Conservation (phyloP, 495 filamentous ascomycete genomes). For the Aspergillus hancockii region DNA sequence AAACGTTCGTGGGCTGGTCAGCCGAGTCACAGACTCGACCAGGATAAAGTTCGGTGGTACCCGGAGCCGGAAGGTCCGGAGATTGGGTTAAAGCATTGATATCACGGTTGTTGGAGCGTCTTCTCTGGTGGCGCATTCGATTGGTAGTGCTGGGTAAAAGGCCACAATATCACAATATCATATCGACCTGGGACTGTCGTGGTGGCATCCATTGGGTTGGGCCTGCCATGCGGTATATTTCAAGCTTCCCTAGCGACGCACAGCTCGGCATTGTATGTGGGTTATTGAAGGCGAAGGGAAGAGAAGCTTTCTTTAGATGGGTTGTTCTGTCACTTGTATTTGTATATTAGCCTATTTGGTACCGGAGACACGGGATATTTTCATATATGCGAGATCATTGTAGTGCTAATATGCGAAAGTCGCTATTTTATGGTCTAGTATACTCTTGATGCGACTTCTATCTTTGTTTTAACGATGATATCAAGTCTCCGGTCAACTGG, state of each 20-base stretch:
- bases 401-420: neutral
- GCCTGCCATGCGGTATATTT: neutral
- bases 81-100: slow-evolving; percentile 62
- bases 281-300: neutral
- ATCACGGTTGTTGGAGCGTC: too few species aligned
- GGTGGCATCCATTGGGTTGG: neutral
- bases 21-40: slow-evolving; percentile 77
- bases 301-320: neutral
- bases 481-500: neutral
- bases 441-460: too few species aligned
- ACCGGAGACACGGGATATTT: slow-evolving; percentile 1
- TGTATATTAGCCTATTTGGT: slow-evolving; percentile 10
- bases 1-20: slow-evolving; percentile 66
- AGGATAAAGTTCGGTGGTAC: slow-evolving; percentile 95
- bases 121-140: neutral
- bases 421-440: neutral
- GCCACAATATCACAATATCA: neutral
- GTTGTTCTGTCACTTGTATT: neutral
- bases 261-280: neutral
- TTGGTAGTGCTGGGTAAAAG: neutral
- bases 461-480: too few species aligned
- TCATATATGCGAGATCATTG: neutral
- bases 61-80: slow-evolving; percentile 75
- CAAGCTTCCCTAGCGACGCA: neutral
- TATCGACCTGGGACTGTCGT: neutral